Evolutionary conservation across 2,329 filamentous ascomycete genomes (phyloP), one percentile per base, ranked within the genome.

Genomic region (Colletotrichum orchidophilum): DNA sequence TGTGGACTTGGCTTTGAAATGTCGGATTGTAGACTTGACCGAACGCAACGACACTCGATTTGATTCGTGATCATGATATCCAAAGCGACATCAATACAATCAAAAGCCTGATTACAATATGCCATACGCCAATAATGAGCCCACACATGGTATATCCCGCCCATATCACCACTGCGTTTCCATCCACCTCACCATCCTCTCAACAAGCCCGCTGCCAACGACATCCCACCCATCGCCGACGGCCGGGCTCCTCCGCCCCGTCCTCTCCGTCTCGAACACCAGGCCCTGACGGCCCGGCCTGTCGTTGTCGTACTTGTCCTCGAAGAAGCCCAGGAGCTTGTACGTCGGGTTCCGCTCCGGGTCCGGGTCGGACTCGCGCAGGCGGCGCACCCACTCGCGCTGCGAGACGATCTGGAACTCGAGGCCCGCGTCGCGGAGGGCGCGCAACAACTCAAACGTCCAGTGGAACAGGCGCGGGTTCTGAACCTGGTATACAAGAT

Each of bases 311-410:
- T 89, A 89, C 74, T 88, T 88, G 2, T 79, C 78, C 4, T 81
- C 77, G 71, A 87, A 88, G 78, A 86, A 89, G 29, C 87, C 83
- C 1, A 87, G 73, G 27, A 89, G 76, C 76, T 88, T 88, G 67
- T 86, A 80, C 0, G 84, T 83, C 13, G 87, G 87, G 72, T 88
- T 89, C 7, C 73, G 74, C n/a, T 77, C 75, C 0, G 86, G 84
- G 75, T 90, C 86, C 2, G 80, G 81, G 60, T 88, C 83, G 2
- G 83, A 84, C 2, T 78, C 78, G 4, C 84, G 79, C 13, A 90
- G 74, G 2, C 81, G 77, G 5, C 77, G 72, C 21, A 88, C 76
- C 86, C 86, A 87, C 63, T 86, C 81, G 9, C 78, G 77, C 49
- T 83, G 79, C 3, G 81, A 72, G 1, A 88, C 82, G 7, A 80